Percentiles rank a stretch among this genome's conserved stretches.
Evolutionary conservation across 2,329 filamentous ascomycete genomes (phyloP).

Genomic region (Cytospora chrysosperma): DNA sequence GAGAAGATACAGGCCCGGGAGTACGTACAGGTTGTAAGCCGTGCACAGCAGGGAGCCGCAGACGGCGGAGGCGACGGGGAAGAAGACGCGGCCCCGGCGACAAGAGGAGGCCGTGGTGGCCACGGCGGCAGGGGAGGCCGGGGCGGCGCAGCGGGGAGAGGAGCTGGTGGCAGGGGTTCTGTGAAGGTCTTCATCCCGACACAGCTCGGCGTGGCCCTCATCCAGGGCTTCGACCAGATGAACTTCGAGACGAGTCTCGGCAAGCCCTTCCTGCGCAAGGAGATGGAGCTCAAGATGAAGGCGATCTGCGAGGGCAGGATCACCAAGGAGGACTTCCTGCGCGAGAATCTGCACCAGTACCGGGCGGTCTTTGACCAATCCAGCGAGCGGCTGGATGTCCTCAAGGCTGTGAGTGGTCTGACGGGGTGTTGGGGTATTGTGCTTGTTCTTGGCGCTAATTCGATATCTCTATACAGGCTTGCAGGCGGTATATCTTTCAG

Average conservation of each 20-base stretch:
- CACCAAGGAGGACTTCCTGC: constrained; percentile 71
- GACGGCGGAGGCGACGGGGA: constrained; percentile 41
- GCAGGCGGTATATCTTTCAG: constrained; percentile 54
- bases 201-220: constrained; percentile 83
- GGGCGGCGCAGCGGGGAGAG: constrained; percentile 41
- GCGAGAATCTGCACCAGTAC: constrained; percentile 84
- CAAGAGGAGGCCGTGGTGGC: constrained; percentile 43
- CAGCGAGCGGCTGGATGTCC: constrained; percentile 67
- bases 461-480: constrained; percentile 40
- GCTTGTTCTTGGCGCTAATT: constrained; percentile 20
- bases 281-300: constrained; percentile 98
- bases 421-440: neutral
- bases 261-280: constrained; percentile 93
- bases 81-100: constrained; percentile 39
- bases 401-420: constrained; percentile 55
- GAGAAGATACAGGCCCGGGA: constrained; percentile 88
- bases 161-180: constrained; percentile 46
- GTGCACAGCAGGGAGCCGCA: constrained; percentile 34
- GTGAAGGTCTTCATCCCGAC: constrained; percentile 92
- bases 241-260: constrained; percentile 88
- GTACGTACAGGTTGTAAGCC: constrained; percentile 71
- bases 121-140: constrained; percentile 44
- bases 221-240: constrained; percentile 93
- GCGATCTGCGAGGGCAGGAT: constrained; percentile 88
- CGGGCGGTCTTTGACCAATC: constrained; percentile 82